phyloP scores from a whole-genome alignment of 257 asterid species.

The Solanum chilense region DNA sequence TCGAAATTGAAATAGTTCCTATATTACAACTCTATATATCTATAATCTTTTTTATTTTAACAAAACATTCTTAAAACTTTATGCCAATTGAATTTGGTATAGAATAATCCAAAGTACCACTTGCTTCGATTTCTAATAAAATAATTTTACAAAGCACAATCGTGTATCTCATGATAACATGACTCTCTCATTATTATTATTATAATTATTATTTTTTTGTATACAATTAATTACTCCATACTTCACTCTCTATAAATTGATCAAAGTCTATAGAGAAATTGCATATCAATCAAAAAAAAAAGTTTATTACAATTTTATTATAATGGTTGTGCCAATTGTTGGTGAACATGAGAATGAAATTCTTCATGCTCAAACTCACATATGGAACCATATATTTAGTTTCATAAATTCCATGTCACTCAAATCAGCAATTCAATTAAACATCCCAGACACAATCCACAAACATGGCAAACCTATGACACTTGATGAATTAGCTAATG shows the following conservation, averaged over 20 bases:
- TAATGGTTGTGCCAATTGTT: not conserved
- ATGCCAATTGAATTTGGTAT: not conserved
- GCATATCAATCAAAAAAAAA: not conserved
- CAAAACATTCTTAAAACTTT: too few relatives aligned
- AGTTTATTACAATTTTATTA: not conserved
- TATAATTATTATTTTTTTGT: not conserved
- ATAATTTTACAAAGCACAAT: not conserved
- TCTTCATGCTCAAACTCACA: constrained; percentile 20
- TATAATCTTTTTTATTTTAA: not conserved
- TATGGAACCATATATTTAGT: constrained; percentile 19
- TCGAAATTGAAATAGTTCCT: not conserved
- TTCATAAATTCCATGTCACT: constrained; percentile 21
- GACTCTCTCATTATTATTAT: not conserved
- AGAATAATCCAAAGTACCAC: not conserved
- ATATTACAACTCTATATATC: not conserved
- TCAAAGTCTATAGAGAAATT: not conserved
- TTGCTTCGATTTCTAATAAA: not conserved
- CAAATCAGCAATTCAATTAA: constrained; percentile 18
- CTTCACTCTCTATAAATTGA: not conserved
- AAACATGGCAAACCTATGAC: constrained; percentile 13
- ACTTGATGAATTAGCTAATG: not conserved
- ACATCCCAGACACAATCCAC: constrained; percentile 21
- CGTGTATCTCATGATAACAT: not conserved
- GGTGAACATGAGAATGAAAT: constrained; percentile 2
- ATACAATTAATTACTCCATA: not conserved